These are phyloP conservation scores for Yueomyces sp. DNA, from an alignment of 805 yeast species.

Conservation along the genomic window DNA sequence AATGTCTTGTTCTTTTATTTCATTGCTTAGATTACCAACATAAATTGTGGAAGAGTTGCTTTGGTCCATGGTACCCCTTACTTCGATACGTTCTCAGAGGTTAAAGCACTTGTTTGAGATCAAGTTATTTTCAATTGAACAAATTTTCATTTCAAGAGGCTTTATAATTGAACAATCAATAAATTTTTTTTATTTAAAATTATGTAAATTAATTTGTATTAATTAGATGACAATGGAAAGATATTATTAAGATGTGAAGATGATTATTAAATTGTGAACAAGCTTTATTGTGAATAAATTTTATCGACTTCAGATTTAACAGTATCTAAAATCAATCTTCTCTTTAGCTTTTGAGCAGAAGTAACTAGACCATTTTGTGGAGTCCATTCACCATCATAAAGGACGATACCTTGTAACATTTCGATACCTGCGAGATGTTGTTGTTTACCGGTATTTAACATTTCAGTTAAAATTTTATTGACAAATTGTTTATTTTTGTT, in stretches of 20 bases:
- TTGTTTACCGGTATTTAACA: slow-evolving; percentile 61
- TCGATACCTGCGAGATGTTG: slow-evolving; percentile 83
- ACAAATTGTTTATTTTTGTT: slow-evolving; percentile 44
- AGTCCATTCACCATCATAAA: slow-evolving; percentile 92
- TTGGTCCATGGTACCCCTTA: neutral
- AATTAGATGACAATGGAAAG: too few species aligned
- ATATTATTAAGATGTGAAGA: too few species aligned
- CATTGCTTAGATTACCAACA: slow-evolving; percentile 71
- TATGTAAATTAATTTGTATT: too few species aligned
- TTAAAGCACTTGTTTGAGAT: slow-evolving; percentile 8
- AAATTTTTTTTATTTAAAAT: too few species aligned
- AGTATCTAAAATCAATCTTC: slow-evolving; percentile 71
- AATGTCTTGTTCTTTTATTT: slow-evolving; percentile 55
- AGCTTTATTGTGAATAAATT: slow-evolving; percentile 29
- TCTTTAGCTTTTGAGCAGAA: slow-evolving; percentile 91
- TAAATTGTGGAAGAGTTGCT: slow-evolving; percentile 36
- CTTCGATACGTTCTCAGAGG: neutral
- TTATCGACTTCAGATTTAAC: slow-evolving; percentile 55
- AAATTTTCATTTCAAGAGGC: neutral
- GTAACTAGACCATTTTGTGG: slow-evolving; percentile 92
- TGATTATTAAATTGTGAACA: too few species aligned
- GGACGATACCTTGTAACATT: slow-evolving; percentile 61
- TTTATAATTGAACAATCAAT: too few species aligned
- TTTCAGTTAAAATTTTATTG: slow-evolving; percentile 39
- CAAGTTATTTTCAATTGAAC: neutral